Base-by-base conservation (phyloP, 192 early-diverging fungal species). In the Funneliformis geosporum region DNA sequence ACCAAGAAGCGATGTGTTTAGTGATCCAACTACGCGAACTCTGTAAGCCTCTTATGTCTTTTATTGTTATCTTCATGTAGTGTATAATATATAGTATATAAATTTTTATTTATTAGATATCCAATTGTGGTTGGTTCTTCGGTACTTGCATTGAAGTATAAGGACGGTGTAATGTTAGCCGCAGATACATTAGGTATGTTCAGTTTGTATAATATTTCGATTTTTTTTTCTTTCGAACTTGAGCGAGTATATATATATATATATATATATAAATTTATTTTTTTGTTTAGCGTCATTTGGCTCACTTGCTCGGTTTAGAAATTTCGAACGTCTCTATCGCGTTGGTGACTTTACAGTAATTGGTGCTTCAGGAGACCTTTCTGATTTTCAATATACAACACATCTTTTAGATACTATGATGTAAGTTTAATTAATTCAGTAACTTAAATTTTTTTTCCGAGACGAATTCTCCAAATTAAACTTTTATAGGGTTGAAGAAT, bases 161-260 rank as follows among this genome's bases (percentile, higher is more conserved):
- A 96, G 84, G 96, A 97, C 79, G 98, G 98, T 73, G 89, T 99
- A 47, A 97, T 99, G 93, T 89, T 99, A 84, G 95, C 95, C 8
- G 94, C 96, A 14, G 98, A 99, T 84, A 96, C 92, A 81, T 87
- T 99, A 68, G 91, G 91, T 94, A 83, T 73, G 76, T 64, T 10
- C 44, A 11, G 40, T 14, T 80, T 65, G 21, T 40, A 27, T 28
- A 72, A 9, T 47, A 23, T 25, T 25, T n/a, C 5, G 23, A 47
- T 23, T n/a, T 8, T 11, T n/a, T 9, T 14, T 65, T 79, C 38
- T 10, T 27, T 18, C 6, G 25, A 76, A 28, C n/a, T 76, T 76
- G 1, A 64, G 10, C 14, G 11, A 23, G n/a, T n/a, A n/a, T n/a
- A n/a, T n/a, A n/a, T n/a, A n/a, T n/a, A n/a, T n/a, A n/a, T n/a